Conservation (phyloP, 352 stramenopile genomes). For the Phytophthora citrophthora region DNA sequence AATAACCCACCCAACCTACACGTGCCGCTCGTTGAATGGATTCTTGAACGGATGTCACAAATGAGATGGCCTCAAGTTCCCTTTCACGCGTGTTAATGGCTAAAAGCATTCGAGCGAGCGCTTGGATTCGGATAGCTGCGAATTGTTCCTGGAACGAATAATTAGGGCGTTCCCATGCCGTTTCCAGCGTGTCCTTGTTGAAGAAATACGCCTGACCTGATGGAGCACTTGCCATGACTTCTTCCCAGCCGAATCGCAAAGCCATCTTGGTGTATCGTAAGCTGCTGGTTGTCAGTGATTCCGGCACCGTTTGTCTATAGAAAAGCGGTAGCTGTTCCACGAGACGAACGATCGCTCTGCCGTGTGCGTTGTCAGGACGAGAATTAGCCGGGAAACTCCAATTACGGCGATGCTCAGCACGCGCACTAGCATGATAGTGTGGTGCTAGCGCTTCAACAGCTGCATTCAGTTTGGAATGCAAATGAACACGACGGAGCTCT, state of each 20-base stretch:
- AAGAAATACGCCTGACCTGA: slow-evolving; percentile 49
- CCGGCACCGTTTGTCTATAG: slow-evolving; percentile 27
- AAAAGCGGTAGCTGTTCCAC: slow-evolving; percentile 46
- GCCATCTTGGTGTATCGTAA: slow-evolving; percentile 59
- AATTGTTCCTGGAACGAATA: slow-evolving; percentile 77
- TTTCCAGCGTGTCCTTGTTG: slow-evolving; percentile 46
- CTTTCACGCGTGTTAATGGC: slow-evolving; percentile 35
- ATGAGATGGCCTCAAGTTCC: slow-evolving; percentile 46
- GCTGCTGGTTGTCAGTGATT: slow-evolving; percentile 11
- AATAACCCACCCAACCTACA: slow-evolving; percentile 69
- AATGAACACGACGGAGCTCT: slow-evolving; percentile 9
- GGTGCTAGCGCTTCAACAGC: slow-evolving; percentile 27
- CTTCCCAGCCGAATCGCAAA: slow-evolving; percentile 75
- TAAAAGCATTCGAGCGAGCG: slow-evolving; percentile 55
- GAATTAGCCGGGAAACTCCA: slow-evolving; percentile 56
- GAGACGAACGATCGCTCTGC: slow-evolving; percentile 48
- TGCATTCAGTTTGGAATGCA: slow-evolving; percentile 21
- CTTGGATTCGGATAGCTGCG: slow-evolving; percentile 69
- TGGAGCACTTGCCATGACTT: slow-evolving; percentile 22
- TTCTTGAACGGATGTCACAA: slow-evolving; percentile 48
- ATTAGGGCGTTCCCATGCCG: slow-evolving; percentile 59
- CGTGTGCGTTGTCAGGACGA: slow-evolving; percentile 60
- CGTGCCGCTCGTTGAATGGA: slow-evolving; percentile 29
- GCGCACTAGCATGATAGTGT: slow-evolving; percentile 65
- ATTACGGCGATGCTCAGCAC: slow-evolving; percentile 53